These are phyloP conservation scores for Coemansia sp. DNA, from an alignment of 192 early-diverging fungal species.

Conservation along the genomic window DNA sequence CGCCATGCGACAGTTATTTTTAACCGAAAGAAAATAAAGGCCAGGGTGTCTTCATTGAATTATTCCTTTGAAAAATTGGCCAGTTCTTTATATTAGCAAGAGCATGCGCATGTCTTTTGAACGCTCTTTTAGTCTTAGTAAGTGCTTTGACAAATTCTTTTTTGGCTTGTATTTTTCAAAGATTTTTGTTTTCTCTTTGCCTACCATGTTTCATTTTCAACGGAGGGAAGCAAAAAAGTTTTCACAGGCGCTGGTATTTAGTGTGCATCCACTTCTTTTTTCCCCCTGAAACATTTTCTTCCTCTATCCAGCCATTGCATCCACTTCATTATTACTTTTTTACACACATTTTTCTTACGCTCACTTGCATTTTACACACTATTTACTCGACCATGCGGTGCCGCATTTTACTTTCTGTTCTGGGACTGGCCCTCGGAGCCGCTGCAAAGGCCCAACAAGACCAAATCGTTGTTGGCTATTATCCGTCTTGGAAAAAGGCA, in stretches of 20 bases:
- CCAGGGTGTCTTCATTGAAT: not conserved
- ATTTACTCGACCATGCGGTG: not conserved
- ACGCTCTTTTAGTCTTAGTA: not conserved
- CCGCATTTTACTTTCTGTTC: not conserved
- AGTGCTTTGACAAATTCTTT: not conserved
- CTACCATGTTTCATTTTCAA: not conserved
- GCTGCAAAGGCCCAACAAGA: not conserved
- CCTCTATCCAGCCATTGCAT: not conserved
- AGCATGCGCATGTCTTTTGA: not conserved
- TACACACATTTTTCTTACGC: not conserved
- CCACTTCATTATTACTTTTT: not conserved
- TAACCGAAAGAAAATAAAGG: not conserved
- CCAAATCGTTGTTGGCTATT: constrained; percentile 30
- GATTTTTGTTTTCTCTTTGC: not conserved
- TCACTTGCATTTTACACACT: not conserved
- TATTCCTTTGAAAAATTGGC: not conserved
- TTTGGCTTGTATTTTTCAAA: not conserved
- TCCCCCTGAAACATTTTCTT: not conserved
- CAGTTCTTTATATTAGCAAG: not conserved
- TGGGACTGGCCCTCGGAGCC: constrained; percentile 6
- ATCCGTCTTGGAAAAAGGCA: constrained; percentile 24
- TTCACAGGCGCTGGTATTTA: not conserved
- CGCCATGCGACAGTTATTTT: not conserved
- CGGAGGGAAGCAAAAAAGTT: not conserved
- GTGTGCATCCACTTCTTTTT: not conserved